These are phyloP conservation scores for Hordeum pubiflorum DNA, from an alignment of 202 grass and related monocot genomes.

Conservation along the genomic window DNA sequence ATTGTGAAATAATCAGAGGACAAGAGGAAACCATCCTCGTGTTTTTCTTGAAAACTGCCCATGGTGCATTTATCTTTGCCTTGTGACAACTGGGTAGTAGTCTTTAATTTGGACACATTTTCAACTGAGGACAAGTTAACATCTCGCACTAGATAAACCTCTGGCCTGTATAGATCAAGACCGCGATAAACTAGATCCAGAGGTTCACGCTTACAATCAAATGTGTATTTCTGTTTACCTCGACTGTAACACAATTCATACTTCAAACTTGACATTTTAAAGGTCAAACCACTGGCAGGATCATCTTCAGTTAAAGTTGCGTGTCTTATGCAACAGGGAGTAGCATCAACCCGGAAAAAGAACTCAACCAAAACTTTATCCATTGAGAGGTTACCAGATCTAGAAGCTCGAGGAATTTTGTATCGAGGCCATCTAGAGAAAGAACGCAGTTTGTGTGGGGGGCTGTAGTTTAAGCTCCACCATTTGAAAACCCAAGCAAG, in stretches of 20 bases:
- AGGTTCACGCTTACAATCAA: constrained; percentile 83
- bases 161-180: constrained; percentile 73
- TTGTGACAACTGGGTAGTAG: constrained; percentile 18
- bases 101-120: constrained; percentile 46
- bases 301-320: constrained; percentile 75
- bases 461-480: constrained; percentile 86
- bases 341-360: constrained; percentile 82
- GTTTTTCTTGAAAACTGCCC: constrained; percentile 62
- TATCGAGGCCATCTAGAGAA: constrained; percentile 96
- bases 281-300: constrained; percentile 77
- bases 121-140: constrained; percentile 38
- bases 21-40: constrained; percentile 73
- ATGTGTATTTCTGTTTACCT: constrained; percentile 96
- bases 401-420: constrained; percentile 66
- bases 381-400: constrained; percentile 95
- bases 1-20: constrained; percentile 88
- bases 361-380: constrained; percentile 99
- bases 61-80: constrained; percentile 44
- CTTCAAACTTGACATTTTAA: constrained; percentile 95
- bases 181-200: constrained; percentile 98
- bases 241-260: constrained; percentile 89
- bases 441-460: constrained; percentile 89
- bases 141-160: constrained; percentile 67
- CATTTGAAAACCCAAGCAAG: constrained; percentile 97
- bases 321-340: constrained; percentile 81